Evolutionary conservation across 805 yeast genomes (phyloP).

Genomic region (Nakazawaea pomicola): DNA sequence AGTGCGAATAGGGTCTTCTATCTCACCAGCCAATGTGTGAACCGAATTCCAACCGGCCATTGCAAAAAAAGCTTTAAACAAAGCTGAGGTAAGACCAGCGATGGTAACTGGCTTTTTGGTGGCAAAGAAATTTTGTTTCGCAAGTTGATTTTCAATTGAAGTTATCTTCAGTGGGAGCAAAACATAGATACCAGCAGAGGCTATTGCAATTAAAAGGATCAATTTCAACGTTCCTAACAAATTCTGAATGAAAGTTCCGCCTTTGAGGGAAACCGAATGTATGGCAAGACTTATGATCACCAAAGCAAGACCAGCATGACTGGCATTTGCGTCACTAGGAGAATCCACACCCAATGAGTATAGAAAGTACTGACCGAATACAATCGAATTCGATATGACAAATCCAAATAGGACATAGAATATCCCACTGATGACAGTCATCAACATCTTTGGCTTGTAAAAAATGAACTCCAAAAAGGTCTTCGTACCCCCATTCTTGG

Average conservation of each 20-base stretch:
- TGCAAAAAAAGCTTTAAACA: slow-evolving; percentile 48
- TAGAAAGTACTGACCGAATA: slow-evolving; percentile 49
- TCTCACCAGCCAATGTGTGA: slow-evolving; percentile 50
- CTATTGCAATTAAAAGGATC: slow-evolving; percentile 46
- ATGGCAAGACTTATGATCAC: slow-evolving; percentile 33
- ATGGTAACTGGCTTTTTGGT: slow-evolving; percentile 28
- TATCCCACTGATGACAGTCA: slow-evolving; percentile 41
- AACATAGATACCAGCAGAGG: slow-evolving; percentile 54
- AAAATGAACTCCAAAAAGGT: slow-evolving; percentile 67
- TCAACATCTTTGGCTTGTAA: slow-evolving; percentile 49
- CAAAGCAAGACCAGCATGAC: slow-evolving; percentile 36
- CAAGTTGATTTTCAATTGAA: slow-evolving; percentile 38
- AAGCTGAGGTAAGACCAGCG: slow-evolving; percentile 42
- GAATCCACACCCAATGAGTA: slow-evolving; percentile 37
- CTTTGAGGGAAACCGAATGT: slow-evolving; percentile 55
- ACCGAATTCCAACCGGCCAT: slow-evolving; percentile 52
- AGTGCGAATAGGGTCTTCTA: slow-evolving; percentile 46
- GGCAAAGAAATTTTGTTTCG: slow-evolving; percentile 23
- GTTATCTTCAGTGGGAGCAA: slow-evolving; percentile 40
- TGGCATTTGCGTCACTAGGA: slow-evolving; percentile 31
- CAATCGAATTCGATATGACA: slow-evolving; percentile 43
- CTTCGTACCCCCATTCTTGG: slow-evolving; percentile 74
- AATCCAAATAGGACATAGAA: slow-evolving; percentile 48
- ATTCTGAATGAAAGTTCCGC: slow-evolving; percentile 60
- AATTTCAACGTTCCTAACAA: slow-evolving; percentile 59